These are phyloP conservation scores for Leccinum subgranulosum DNA, from an alignment of 768 basidiomycete species.

Conservation along the genomic window DNA sequence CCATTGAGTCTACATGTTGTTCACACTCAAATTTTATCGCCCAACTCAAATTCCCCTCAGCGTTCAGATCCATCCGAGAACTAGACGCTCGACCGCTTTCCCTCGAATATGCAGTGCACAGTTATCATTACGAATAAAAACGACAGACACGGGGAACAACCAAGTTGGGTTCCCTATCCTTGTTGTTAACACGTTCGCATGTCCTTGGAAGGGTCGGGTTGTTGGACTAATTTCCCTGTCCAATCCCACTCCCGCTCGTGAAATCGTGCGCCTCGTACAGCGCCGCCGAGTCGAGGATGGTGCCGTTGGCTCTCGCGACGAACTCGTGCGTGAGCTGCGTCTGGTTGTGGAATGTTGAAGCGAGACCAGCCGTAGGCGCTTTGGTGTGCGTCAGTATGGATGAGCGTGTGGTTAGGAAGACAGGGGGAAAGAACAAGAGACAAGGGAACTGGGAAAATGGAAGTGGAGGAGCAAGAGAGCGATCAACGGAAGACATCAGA, in stretches of 20 bases:
- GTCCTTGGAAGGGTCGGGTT: not conserved
- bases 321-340: conserved; percentile 31
- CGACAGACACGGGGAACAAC: too few relatives aligned
- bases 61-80: not conserved
- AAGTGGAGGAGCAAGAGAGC: too few relatives aligned
- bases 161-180: not conserved
- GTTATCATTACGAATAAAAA: too few relatives aligned
- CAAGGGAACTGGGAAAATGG: too few relatives aligned
- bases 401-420: too few relatives aligned
- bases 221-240: not conserved
- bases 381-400: not conserved
- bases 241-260: not conserved
- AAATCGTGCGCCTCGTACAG: conserved; percentile 25
- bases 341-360: conserved; percentile 27
- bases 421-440: not conserved
- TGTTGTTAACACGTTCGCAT: not conserved
- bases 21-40: not conserved
- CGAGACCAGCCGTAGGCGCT: conserved; percentile 29
- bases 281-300: conserved; percentile 20
- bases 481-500: too few relatives aligned
- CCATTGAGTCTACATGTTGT: too few relatives aligned
- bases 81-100: not conserved
- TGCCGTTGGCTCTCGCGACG: conserved; percentile 28
- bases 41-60: not conserved
- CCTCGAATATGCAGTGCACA: not conserved